Percentiles rank a stretch among this genome's conserved stretches.
These are phyloP conservation scores for Selaginella tamariscina DNA, from an alignment of 75 land plant genomes.

Conservation along the genomic window DNA sequence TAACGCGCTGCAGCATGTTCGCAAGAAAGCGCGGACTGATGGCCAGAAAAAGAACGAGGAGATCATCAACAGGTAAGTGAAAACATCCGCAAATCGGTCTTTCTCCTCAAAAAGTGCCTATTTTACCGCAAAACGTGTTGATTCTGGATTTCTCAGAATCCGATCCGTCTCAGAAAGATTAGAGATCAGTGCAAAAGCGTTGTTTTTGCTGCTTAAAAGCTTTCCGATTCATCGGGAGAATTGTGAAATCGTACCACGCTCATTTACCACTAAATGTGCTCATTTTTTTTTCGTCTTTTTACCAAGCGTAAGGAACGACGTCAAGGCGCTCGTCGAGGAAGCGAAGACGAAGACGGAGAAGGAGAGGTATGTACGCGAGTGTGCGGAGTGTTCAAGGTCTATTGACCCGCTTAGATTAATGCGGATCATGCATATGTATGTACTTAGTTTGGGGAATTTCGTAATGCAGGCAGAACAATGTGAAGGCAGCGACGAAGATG, in stretches of 20 bases:
- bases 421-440: background rate
- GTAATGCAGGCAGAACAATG: constrained; percentile 40
- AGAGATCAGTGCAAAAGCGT: too few species aligned
- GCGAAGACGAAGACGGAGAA: constrained; percentile 47
- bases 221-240: too few species aligned
- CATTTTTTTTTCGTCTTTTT: background rate
- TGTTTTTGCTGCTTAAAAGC: too few species aligned
- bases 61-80: constrained; percentile 40
- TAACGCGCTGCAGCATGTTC: constrained; percentile 52
- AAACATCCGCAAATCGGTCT: too few species aligned
- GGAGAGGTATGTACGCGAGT: constrained; percentile 36
- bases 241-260: too few species aligned
- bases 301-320: constrained; percentile 42
- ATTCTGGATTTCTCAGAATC: too few species aligned
- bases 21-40: constrained; percentile 55
- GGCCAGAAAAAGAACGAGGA: constrained; percentile 67
- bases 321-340: constrained; percentile 39
- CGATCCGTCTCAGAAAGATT: too few species aligned
- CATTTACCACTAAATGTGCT: too few species aligned
- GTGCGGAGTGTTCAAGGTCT: too few species aligned
- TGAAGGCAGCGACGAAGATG: constrained; percentile 46
- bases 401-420: too few species aligned
- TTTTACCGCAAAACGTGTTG: too few species aligned
- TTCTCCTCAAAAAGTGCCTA: too few species aligned
- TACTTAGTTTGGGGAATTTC: background rate